phyloP scores from a whole-genome alignment of 1,139 yeast species.

The Diutina neorugosa region DNA sequence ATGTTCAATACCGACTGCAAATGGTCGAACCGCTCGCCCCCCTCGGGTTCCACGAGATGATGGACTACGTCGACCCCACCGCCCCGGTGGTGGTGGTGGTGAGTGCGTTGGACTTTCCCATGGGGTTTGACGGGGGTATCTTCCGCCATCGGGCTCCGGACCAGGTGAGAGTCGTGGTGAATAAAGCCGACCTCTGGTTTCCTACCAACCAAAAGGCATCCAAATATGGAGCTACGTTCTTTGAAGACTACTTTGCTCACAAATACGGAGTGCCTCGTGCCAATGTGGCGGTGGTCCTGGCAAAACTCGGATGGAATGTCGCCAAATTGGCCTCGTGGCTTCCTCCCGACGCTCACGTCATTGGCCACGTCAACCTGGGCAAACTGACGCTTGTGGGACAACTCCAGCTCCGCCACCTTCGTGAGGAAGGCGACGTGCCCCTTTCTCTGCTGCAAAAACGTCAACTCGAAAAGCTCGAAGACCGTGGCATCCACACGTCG shows the following conservation, averaged over 20 bases:
- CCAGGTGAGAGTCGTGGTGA: conserved; percentile 39
- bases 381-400: conserved; percentile 50
- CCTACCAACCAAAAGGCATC: conserved; percentile 17
- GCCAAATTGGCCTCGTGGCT: conserved; percentile 13
- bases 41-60: conserved; percentile 21
- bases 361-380: conserved; percentile 72
- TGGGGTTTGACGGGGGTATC: conserved; percentile 33
- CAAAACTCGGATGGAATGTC: conserved; percentile 40
- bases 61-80: conserved; percentile 31
- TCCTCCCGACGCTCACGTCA: conserved; percentile 30
- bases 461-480: not conserved
- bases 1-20: conserved; percentile 32
- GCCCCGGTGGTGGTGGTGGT: conserved; percentile 47
- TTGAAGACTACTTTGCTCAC: conserved; percentile 27
- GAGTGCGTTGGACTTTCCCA: conserved; percentile 62
- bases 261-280: conserved; percentile 29
- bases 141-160: conserved; percentile 21
- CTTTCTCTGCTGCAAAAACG: not conserved
- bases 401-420: conserved; percentile 22
- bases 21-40: conserved; percentile 26
- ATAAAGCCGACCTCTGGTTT: conserved; percentile 45
- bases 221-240: conserved; percentile 31
- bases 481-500: not conserved
- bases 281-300: conserved; percentile 33
- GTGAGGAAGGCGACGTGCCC: not conserved